Evolutionary conservation across 495 filamentous ascomycete genomes (phyloP).

Genomic region (Aspergillus sclerotiicarbonarius): DNA sequence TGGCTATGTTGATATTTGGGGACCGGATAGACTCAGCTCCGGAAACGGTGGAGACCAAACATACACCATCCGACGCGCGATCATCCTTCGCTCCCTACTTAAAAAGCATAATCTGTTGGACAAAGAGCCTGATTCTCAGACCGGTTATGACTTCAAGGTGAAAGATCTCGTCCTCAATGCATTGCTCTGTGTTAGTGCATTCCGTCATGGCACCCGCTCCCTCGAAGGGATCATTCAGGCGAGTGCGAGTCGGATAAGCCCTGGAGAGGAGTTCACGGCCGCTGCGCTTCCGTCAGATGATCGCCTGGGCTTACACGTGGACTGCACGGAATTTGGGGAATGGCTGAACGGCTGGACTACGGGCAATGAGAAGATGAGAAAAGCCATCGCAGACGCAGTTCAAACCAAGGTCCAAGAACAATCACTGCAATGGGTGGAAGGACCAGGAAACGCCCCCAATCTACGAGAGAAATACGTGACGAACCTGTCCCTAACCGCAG

Average conservation of each 20-base stretch:
- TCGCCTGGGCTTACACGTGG: constrained; percentile 4
- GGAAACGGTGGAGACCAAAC: background rate
- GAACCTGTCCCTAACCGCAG: no score
- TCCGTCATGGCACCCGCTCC: constrained; percentile 4
- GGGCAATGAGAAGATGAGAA: no score
- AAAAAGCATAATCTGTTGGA: background rate
- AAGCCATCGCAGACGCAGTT: no score
- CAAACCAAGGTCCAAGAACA: no score
- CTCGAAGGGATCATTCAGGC: constrained; percentile 4
- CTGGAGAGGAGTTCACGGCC: background rate
- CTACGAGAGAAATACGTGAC: no score
- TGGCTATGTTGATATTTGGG: constrained; percentile 3
- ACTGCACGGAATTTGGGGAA: background rate
- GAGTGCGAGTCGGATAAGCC: background rate
- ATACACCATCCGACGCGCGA: constrained; percentile 4
- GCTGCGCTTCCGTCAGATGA: constrained; percentile 2
- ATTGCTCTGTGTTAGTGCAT: background rate
- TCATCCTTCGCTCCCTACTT: background rate
- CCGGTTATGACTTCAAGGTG: background rate
- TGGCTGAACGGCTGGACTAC: no score
- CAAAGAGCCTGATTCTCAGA: background rate
- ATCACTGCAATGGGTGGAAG: no score
- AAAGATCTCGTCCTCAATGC: background rate
- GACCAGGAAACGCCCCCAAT: no score
- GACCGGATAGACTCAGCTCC: background rate